phyloP scores from a whole-genome alignment of 257 asterid genomes.

The Nicotiana benthamiana region DNA sequence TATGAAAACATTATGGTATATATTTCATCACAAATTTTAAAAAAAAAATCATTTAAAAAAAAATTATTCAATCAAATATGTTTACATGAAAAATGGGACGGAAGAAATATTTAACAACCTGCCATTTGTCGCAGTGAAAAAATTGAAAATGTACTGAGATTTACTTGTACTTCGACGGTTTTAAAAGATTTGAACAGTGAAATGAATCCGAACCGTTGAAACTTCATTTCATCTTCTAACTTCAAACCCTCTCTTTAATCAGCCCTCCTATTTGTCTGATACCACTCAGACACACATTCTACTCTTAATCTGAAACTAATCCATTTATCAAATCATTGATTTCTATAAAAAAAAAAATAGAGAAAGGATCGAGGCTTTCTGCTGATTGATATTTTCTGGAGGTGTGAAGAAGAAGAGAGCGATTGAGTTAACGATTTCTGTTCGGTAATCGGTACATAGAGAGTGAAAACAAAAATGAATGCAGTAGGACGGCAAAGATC shows the following conservation, averaged over 20 bases:
- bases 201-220: conserved; percentile 21
- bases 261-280: neutral
- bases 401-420: neutral
- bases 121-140: conserved; percentile 1
- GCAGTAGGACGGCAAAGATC: conserved; percentile 87
- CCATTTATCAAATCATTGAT: neutral
- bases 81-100: no score
- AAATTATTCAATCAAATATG: no score
- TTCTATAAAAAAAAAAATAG: neutral
- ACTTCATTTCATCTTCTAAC: conserved; percentile 6
- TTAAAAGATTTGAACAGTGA: conserved; percentile 6
- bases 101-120: neutral
- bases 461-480: conserved; percentile 47
- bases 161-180: conserved; percentile 14
- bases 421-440: conserved; percentile 3
- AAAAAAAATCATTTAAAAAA: no score
- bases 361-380: neutral
- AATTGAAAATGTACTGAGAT: neutral
- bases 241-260: neutral
- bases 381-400: neutral
- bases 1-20: no score
- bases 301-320: conserved; percentile 6
- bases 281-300: neutral
- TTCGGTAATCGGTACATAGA: neutral
- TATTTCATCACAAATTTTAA: no score